Percentiles rank a stretch among this genome's conserved stretches.
phyloP scores from a whole-genome alignment of 768 basidiomycete genomes.

The Auricularia cornea region DNA sequence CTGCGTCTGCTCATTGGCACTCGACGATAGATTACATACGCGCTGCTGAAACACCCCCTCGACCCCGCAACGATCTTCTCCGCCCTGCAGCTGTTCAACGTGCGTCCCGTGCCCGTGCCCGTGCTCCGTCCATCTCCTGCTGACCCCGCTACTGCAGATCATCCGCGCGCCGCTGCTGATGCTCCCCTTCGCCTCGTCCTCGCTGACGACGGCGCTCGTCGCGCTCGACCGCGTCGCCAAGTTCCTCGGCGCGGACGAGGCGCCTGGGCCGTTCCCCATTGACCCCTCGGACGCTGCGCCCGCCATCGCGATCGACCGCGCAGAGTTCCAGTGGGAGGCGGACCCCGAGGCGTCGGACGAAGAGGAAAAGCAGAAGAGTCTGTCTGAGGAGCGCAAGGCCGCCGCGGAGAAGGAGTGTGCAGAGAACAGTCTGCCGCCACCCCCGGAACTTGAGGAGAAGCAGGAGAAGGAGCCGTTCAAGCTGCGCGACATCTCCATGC shows the following conservation, averaged over 20 bases:
- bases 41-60: conserved; percentile 45
- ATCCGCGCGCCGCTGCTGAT: conserved; percentile 51
- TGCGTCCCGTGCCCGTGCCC: conserved; percentile 20
- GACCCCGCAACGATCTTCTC: conserved; percentile 48
- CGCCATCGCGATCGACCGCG: conserved; percentile 33
- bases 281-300: conserved; percentile 25
- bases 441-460: background rate
- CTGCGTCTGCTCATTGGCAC: too few relatives aligned
- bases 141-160: conserved; percentile 30
- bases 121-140: background rate
- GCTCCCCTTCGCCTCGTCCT: conserved; percentile 45
- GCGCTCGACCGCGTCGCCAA: conserved; percentile 40
- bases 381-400: background rate
- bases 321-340: conserved; percentile 48
- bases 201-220: conserved; percentile 40
- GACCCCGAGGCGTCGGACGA: background rate
- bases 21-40: conserved; percentile 61
- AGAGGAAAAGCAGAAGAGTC: too few relatives aligned
- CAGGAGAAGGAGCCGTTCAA: conserved; percentile 34
- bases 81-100: conserved; percentile 52
- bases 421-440: background rate
- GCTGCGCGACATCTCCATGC: conserved; percentile 38
- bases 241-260: conserved; percentile 49
- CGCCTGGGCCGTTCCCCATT: conserved; percentile 37
- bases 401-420: background rate